Percentiles rank a stretch among this genome's conserved stretches.
Evolutionary conservation across 1,284 basidiomycete species (phyloP).

Genomic region (Apiotrichum akiyoshidainum): DNA sequence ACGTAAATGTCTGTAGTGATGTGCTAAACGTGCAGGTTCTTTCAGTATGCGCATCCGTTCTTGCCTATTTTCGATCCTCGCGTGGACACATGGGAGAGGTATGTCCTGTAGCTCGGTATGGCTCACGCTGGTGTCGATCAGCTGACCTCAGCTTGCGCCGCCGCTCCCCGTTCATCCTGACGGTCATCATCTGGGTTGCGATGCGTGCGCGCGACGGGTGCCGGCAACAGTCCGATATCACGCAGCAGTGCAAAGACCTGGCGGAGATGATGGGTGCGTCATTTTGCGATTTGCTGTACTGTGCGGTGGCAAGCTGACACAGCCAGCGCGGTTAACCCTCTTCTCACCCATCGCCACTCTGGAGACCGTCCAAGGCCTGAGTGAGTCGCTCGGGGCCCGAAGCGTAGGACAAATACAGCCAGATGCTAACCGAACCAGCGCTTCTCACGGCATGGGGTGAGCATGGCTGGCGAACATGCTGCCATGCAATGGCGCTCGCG

Average conservation of each 20-base stretch:
- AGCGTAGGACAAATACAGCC: no score
- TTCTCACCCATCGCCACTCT: conserved; percentile 30
- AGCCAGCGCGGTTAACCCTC: conserved; percentile 16
- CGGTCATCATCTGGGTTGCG: conserved; percentile 27
- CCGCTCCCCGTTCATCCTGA: conserved; percentile 31
- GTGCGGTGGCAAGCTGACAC: no score
- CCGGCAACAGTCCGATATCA: no score
- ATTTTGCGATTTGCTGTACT: no score
- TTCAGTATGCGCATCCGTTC: conserved; percentile 29
- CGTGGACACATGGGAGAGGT: conserved; percentile 33
- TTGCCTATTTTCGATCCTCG: conserved; percentile 32
- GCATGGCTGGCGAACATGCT: conserved; percentile 34
- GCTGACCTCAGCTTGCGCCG: conserved; percentile 18
- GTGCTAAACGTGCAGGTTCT: conserved; percentile 23
- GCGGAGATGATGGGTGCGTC: no score
- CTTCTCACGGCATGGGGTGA: conserved; percentile 12
- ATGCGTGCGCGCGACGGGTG: conserved; percentile 11
- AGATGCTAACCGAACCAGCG: neutral
- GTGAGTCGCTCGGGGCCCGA: no score
- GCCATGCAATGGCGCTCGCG: conserved; percentile 34
- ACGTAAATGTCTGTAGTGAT: neutral
- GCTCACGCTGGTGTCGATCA: neutral
- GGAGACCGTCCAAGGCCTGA: conserved; percentile 31
- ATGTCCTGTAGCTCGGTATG: neutral
- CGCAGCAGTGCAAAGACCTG: no score